These are phyloP conservation scores for Hydnomerulius pinastri DNA, from an alignment of 768 basidiomycete species.

Conservation along the genomic window DNA sequence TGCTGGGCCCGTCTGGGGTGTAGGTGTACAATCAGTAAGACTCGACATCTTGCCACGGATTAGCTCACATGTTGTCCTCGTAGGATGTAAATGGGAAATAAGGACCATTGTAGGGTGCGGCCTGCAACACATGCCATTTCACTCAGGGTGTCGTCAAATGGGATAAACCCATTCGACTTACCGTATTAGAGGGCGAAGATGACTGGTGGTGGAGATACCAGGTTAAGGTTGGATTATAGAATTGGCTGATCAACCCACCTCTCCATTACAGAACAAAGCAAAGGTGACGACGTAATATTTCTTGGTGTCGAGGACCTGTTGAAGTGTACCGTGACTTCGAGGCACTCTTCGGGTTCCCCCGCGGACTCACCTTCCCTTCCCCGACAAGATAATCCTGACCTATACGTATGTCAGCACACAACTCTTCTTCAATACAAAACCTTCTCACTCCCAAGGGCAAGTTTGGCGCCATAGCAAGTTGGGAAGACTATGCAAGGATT, in stretches of 20 bases:
- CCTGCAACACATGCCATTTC: constrained; percentile 31
- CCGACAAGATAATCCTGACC: constrained; percentile 55
- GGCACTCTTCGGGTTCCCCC: not conserved
- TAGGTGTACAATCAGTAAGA: not conserved
- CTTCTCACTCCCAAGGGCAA: constrained; percentile 41
- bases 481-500: constrained; percentile 63
- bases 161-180: constrained; percentile 3
- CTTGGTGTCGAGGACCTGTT: constrained; percentile 47
- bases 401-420: constrained; percentile 21
- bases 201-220: constrained; percentile 37
- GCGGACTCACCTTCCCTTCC: constrained; percentile 44
- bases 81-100: constrained; percentile 60
- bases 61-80: constrained; percentile 54
- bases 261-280: constrained; percentile 59
- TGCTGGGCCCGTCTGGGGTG: constrained; percentile 51
- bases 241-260: constrained; percentile 37
- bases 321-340: not conserved
- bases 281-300: constrained; percentile 60
- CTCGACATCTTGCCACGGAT: not conserved
- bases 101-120: constrained; percentile 57
- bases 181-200: constrained; percentile 62
- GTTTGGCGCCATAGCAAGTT: constrained; percentile 56
- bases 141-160: not conserved
- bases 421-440: not conserved
- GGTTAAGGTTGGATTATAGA: not conserved